Evolutionary conservation across 768 basidiomycete species (phyloP), one percentile per base, ranked within the genome.

Genomic region (Leccinum uliginosum): DNA sequence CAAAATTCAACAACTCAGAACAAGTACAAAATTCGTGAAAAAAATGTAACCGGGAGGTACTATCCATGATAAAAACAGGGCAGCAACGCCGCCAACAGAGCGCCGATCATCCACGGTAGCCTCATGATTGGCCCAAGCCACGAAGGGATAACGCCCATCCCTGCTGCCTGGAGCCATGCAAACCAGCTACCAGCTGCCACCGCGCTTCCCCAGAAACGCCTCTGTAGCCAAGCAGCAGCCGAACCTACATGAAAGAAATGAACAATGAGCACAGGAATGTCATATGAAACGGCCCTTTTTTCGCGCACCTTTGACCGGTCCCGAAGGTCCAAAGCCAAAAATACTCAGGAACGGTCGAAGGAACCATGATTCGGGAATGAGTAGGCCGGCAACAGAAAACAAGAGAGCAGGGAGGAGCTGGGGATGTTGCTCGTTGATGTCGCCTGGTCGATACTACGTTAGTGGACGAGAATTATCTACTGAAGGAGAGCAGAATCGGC

Each of bases 311-410:
- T 55, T 57, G 10, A 57, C 24, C 11, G 56, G 63, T 3, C 63
- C 63, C 1, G 17, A 7, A 38, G 57, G 63, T 23, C 63, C 63
- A 6, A 64, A 64, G 24, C 63, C 63, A 26, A 64, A 51, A 15
- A 57, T 2, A 1, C 57, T 47, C 3, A 64, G 21, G 8, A 64
- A 55, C 1, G 57, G 63, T n/a, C 45, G 3, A 12, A 64, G 57
- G 2, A 63, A 56, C 63, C 64, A 65, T 3, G 34, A 21, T 27
- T 65, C 34, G 0, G 56, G 63, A 46, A 65, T 17, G 30, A 64
- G 56, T 23, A 64, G 2, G 19, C 3, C 17, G 2, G 21, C 23
- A 8, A 64, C 26, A 4, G 47, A 43, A 21, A 56, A 62, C 19
- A 14, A 10, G 10, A 65, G 17, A 15, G 21, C 7, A 5, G 56